phyloP scores from a whole-genome alignment of 108 stramenopile genomes.

The Ochromonas danica region DNA sequence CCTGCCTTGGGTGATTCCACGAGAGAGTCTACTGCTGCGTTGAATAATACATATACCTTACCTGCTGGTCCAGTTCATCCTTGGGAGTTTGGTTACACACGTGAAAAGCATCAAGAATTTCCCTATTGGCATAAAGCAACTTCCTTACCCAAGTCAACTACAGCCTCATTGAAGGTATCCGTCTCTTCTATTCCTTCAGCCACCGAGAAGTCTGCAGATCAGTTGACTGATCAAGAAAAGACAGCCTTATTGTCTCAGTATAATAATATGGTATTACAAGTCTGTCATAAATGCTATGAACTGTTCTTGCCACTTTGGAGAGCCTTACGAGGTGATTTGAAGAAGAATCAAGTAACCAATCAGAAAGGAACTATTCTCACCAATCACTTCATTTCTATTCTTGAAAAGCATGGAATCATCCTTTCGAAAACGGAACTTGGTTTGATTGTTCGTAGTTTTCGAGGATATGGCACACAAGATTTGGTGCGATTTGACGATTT shows the following conservation, averaged over 20 bases:
- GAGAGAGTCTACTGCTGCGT: too few relatives aligned
- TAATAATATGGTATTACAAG: not conserved
- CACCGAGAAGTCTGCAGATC: slow-evolving; percentile 2
- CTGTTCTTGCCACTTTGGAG: not conserved
- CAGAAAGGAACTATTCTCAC: slow-evolving; percentile 10
- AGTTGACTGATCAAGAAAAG: not conserved
- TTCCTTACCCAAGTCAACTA: not conserved
- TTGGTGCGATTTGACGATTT: slow-evolving; percentile 10
- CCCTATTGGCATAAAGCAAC: slow-evolving; percentile 27
- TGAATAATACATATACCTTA: too few relatives aligned
- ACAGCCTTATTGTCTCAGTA: not conserved
- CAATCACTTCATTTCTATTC: not conserved
- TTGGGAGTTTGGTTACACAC: slow-evolving; percentile 28
- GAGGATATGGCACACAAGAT: slow-evolving; percentile 7
- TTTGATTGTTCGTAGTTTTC: not conserved
- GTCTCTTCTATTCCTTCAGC: not conserved
- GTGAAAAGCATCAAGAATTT: not conserved
- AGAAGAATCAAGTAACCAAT: not conserved
- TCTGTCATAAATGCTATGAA: slow-evolving; percentile 2
- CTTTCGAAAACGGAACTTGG: slow-evolving; percentile 21
- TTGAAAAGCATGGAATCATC: slow-evolving; percentile 12
- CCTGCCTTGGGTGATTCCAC: not conserved
- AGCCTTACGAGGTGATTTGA: not conserved
- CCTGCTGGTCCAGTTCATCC: slow-evolving; percentile 10
- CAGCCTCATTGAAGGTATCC: not conserved